phyloP scores from a whole-genome alignment of 306 rosid genomes.

The Betula pendula region DNA sequence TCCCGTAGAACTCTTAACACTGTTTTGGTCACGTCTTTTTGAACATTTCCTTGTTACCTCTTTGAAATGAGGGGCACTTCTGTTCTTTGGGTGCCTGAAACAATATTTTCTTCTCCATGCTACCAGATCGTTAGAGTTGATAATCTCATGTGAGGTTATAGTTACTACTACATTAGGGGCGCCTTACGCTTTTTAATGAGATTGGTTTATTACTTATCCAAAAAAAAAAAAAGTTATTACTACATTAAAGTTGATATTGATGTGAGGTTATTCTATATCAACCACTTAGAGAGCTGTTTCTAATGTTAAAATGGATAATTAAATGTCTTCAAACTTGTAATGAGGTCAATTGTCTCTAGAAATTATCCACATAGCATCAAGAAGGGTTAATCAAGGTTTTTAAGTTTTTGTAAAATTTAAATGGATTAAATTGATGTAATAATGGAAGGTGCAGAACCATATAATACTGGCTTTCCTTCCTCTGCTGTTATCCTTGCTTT shows the following conservation, averaged over 20 bases:
- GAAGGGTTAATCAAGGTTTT: not conserved
- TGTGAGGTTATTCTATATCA: not conserved
- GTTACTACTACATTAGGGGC: too few relatives aligned
- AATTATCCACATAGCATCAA: not conserved
- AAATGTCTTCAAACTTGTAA: not conserved
- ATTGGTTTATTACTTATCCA: too few relatives aligned
- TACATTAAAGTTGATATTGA: too few relatives aligned
- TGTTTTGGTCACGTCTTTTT: not conserved
- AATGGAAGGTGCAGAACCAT: not conserved
- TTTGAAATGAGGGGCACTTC: not conserved
- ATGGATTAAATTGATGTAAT: not conserved
- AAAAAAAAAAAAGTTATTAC: too few relatives aligned
- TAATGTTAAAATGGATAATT: not conserved
- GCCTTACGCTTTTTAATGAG: too few relatives aligned
- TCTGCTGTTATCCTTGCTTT: not conserved
- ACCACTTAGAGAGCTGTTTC: not conserved
- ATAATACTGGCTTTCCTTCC: not conserved
- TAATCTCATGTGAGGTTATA: not conserved
- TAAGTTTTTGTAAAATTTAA: not conserved
- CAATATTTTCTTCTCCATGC: not conserved
- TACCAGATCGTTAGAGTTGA: not conserved
- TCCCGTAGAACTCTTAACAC: not conserved
- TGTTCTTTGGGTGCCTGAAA: not conserved
- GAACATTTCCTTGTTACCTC: not conserved
- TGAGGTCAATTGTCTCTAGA: not conserved